A percentile compares a stretch with the other conserved stretches of the same genome.
These are phyloP conservation scores for Penicillium glabrum DNA, from an alignment of 2,329 filamentous ascomycete genomes.

Conservation along the genomic window DNA sequence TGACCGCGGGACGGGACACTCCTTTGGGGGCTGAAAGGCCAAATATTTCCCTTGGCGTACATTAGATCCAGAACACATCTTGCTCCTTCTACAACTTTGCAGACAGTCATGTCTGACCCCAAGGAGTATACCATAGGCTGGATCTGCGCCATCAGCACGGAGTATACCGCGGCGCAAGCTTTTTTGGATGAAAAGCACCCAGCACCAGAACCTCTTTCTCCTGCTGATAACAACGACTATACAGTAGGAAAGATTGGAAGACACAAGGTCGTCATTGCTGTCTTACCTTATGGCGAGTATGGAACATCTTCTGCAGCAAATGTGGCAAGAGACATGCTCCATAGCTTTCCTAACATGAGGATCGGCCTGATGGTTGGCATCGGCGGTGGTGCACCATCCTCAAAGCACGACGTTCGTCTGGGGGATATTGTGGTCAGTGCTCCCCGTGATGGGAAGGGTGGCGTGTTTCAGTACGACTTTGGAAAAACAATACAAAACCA, in stretches of 20 bases:
- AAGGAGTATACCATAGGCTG: background rate
- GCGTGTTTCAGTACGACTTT: background rate
- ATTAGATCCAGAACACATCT: no score
- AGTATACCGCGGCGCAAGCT: background rate
- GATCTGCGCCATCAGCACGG: background rate
- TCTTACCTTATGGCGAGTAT: background rate
- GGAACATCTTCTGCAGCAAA: background rate
- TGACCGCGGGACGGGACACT: no score
- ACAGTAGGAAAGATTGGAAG: background rate
- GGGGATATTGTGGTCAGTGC: slow-evolving; percentile 1
- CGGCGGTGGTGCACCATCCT: background rate
- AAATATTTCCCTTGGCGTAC: no score
- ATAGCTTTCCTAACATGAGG: background rate
- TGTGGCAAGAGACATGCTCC: background rate
- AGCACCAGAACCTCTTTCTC: background rate
- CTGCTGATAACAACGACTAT: background rate
- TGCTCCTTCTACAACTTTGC: no score
- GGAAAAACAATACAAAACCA: background rate
- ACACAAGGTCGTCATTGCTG: background rate
- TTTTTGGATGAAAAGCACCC: background rate
- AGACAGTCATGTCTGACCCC: background rate
- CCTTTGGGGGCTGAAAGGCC: no score
- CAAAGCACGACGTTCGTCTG: background rate
- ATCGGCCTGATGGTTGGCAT: background rate
- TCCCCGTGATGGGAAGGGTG: background rate